Evolutionary conservation across 2,329 filamentous ascomycete genomes (phyloP), one percentile per base, ranked within the genome.

Genomic region (Cladorrhinum sp.): DNA sequence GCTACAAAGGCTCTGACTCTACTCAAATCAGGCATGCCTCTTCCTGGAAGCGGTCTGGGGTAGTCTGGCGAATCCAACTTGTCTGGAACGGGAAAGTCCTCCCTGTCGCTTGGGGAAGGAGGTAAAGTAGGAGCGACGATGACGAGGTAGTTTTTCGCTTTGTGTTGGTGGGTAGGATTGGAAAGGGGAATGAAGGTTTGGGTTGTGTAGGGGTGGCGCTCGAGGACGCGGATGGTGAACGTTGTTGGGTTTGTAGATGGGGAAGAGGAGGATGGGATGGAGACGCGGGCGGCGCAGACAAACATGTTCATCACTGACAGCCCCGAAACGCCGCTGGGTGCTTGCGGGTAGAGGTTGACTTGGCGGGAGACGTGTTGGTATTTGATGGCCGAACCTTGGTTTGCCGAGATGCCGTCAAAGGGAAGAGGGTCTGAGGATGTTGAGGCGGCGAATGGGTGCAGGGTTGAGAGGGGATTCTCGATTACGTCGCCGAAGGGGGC

Each of bases 141-240:
- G 63, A 98, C 90, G 24, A 99, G 83, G 73, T 94, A 97, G 21
- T 79, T 76, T 9, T 53, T 50, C 5, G n/a, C 7, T 16, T 20
- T 46, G n/a, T 16, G 3, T 8, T 7, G n/a, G 4, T 72, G 69
- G 10, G 74, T 67, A 52, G 72, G 71, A n/a, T 77, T 76, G 10
- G 76, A 84, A 55, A 97, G 78, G 0, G 95, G 95, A 49, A 91
- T 83, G 74, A 99, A 98, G 0, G 92, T 96, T 77, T 99, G 95
- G 1, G 91, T 91, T 1, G 95, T 98, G 75, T 87, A 98, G 0
- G 95, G 94, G 75, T 99, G 95, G 42, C 95, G 83, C 74, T 99
- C 95, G 28, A 98, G 84, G 60, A 96, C 84, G 20, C 77, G 76
- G 58, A 97, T 82, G 51, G 83, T 79, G 72, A 96, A 90, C 16